Percentiles rank a stretch among this genome's conserved stretches.
These are phyloP conservation scores for Podospora pseudopauciseta DNA, from an alignment of 495 filamentous ascomycete species.

Conservation along the genomic window DNA sequence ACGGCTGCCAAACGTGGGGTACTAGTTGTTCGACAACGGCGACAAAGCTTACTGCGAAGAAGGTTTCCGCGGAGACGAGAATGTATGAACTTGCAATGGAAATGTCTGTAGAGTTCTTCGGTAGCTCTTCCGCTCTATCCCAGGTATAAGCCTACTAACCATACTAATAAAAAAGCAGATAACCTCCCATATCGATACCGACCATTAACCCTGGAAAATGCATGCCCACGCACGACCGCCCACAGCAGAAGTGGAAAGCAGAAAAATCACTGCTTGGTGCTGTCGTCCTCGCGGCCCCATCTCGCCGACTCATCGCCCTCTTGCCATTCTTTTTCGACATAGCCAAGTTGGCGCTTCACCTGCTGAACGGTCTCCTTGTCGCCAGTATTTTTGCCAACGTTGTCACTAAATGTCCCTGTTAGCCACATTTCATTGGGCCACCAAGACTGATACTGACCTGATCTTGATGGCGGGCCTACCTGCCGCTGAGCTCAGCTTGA, in stretches of 20 bases:
- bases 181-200: slow-evolving; percentile 10
- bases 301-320: slow-evolving; percentile 78
- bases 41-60: background rate
- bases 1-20: slow-evolving; percentile 3
- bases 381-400: slow-evolving; percentile 93
- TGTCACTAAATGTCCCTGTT: slow-evolving; percentile 55
- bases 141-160: background rate
- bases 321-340: slow-evolving; percentile 78
- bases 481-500: slow-evolving; percentile 82
- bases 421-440: background rate
- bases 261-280: slow-evolving; percentile 14
- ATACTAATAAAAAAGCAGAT: slow-evolving; percentile 8
- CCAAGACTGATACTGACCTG: slow-evolving; percentile 38
- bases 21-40: background rate
- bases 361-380: slow-evolving; percentile 70
- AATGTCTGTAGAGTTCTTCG: background rate
- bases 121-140: background rate
- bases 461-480: slow-evolving; percentile 90
- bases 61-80: background rate
- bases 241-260: background rate
- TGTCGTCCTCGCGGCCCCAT: slow-evolving; percentile 56
- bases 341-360: slow-evolving; percentile 82
- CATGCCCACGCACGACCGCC: background rate
- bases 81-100: background rate
- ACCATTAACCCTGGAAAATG: slow-evolving; percentile 5